Conservation (phyloP, 2,329 filamentous ascomycete species). For the Bipolaris zeicola region DNA sequence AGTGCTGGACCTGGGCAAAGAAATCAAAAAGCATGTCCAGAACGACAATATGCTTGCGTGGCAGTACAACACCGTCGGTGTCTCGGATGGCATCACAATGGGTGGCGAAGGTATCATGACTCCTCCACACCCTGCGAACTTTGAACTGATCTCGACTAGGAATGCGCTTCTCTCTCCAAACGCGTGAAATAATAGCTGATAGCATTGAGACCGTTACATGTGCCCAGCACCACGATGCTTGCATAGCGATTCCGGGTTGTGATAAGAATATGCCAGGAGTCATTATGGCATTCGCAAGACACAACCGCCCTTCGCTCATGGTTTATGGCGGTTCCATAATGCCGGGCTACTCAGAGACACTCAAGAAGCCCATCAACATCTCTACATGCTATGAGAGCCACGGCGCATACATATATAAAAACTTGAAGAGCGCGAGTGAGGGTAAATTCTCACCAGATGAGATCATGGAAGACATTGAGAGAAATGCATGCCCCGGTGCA, state of each 20-base stretch:
- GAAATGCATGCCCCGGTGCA: slow-evolving; percentile 75
- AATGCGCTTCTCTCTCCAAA: slow-evolving; percentile 92
- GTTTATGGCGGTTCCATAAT: slow-evolving; percentile 92
- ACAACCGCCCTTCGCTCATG: slow-evolving; percentile 93
- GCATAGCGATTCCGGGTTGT: slow-evolving; percentile 90
- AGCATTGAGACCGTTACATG: slow-evolving; percentile 92
- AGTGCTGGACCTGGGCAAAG: slow-evolving; percentile 86
- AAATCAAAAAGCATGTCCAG: slow-evolving; percentile 80
- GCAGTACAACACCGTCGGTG: slow-evolving; percentile 91
- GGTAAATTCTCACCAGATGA: slow-evolving; percentile 73
- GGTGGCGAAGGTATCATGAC: slow-evolving; percentile 73
- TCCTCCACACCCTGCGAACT: not conserved
- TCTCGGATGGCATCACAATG: slow-evolving; percentile 95
- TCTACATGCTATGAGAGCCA: slow-evolving; percentile 86
- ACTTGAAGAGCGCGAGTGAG: slow-evolving; percentile 71
- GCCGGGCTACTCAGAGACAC: slow-evolving; percentile 78
- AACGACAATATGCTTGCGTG: slow-evolving; percentile 88
- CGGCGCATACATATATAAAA: slow-evolving; percentile 80
- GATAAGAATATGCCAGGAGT: slow-evolving; percentile 98
- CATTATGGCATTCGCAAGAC: slow-evolving; percentile 86
- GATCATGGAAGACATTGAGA: slow-evolving; percentile 82
- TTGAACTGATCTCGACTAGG: slow-evolving; percentile 57
- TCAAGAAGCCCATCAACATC: slow-evolving; percentile 83
- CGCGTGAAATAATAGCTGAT: slow-evolving; percentile 90
- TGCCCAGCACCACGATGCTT: slow-evolving; percentile 90